Evolutionary conservation across 805 yeast genomes (phyloP), one percentile per base, ranked within the genome.

Genomic region (Cyberlindnera galapagoensis): DNA sequence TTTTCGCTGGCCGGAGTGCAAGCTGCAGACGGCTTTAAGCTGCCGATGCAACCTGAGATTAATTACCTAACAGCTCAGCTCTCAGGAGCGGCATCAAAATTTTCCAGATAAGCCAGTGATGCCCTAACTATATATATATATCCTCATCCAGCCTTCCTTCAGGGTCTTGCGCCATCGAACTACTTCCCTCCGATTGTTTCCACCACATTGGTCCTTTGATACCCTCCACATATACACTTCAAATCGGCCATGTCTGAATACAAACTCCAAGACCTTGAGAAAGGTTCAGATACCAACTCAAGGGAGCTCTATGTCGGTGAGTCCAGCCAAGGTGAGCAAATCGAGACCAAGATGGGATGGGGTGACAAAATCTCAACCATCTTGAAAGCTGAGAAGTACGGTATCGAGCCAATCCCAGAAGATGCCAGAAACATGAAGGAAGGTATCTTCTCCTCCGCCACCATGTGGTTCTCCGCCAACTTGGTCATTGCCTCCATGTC

Each of bases 401-500:
- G 95, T 58, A 76, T 88, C 42, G 95, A 85, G 49, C 67, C 80
- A 25, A 71, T 88, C 35, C 75, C 83, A 7, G 94, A 81, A 40
- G 82, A 78, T 27, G 90, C 84, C 57, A 79, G 84, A 54, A 68
- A 71, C 28, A 85, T 79, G 40, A 69, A 68, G 27, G 76, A 83
- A 22, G 44, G 47, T 30, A 52, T 80, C 39, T 63, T 73, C 61
- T 73, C 71, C 43, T 82, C 92, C 19, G 85, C 86, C 27, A 67
- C 88, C 30, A 82, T 87, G 90, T 87, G 95, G 95, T 69, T 81
- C 48, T 80, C 94, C 7, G 94, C 94, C 22, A 86, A 87, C 60
- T 66, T 84, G 70, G 95, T 84, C 35, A 73, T 87, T 51, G 86
- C 95, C 14, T 74, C 95, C 12, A 76, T 73, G 47, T 67, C 94